Evolutionary conservation across 2,329 filamentous ascomycete genomes (phyloP), one percentile per base, ranked within the genome.

Genomic region (Botrytis cinerea): DNA sequence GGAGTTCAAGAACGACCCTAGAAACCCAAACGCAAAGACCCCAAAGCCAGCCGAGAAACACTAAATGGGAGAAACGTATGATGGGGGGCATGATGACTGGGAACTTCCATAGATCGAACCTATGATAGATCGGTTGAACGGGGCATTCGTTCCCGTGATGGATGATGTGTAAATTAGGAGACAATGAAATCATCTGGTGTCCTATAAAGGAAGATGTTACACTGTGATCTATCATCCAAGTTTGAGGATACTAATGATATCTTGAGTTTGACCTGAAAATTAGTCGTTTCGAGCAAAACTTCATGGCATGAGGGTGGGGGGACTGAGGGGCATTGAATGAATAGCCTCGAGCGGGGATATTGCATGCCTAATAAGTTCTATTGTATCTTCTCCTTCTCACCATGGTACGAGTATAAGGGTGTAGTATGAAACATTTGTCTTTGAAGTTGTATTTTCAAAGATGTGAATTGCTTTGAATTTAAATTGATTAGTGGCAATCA

Each of bases 1-100:
- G 80, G 94, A 98, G 87, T 98, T 89, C 90, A 97, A 95, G 91
- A 97, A 97, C 88, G 95, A 98, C 86, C 94, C 95, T 78, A 91
- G 95, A 84, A 98, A 98, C 89, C 91, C 90, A 78, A 86, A 87
- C 71, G 80, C 80, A 67, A 84, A 82, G 79, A 79, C 75, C 70
- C 72, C 75, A 70, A 80, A 79, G 75, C 69, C 78, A 57, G 77
- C 77, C 20, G 80, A 79, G 16, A 79, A 80, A 74, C 79, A 82
- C 74, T 80, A 79, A 76, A 77, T 38, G 51, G 46, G 38, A 35
- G 35, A 46, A 43, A 40, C 32, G 1, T 54, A 20, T n/a, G 32
- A 25, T 61, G 22, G 40, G 5, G 48, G 25, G 28, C 12, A 69
- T 46, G 62, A 32, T 68, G 32, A 43, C 5, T 68, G 40, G 18